phyloP scores from a whole-genome alignment of 2,329 filamentous ascomycete species.

The Cladosporium sp. region DNA sequence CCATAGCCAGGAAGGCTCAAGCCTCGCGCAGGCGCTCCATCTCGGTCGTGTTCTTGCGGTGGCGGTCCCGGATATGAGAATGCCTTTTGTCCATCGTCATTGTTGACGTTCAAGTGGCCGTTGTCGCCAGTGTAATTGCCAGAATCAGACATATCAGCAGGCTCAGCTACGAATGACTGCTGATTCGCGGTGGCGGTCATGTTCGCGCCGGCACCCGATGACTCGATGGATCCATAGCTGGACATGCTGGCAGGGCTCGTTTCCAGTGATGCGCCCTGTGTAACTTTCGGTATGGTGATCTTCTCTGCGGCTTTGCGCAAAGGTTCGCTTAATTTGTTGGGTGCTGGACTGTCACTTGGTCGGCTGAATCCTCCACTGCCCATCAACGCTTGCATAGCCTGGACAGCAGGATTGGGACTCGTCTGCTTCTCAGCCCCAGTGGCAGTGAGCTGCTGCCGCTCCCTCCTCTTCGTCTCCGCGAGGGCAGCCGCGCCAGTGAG shows the following conservation, averaged over 20 bases:
- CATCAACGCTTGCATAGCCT: slow-evolving; percentile 47
- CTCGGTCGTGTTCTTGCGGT: slow-evolving; percentile 46
- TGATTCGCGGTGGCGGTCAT: slow-evolving; percentile 50
- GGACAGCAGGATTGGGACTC: slow-evolving; percentile 50
- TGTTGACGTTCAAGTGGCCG: slow-evolving; percentile 27
- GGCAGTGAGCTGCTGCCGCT: slow-evolving; percentile 37
- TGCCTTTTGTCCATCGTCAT: slow-evolving; percentile 51
- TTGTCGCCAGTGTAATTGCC: slow-evolving; percentile 31
- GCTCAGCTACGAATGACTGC: slow-evolving; percentile 36
- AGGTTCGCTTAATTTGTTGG: slow-evolving; percentile 50
- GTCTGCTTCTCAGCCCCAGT: slow-evolving; percentile 36
- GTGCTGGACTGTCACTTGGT: slow-evolving; percentile 45
- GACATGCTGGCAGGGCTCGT: slow-evolving; percentile 55
- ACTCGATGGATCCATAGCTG: slow-evolving; percentile 56
- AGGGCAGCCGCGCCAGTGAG: slow-evolving; percentile 51
- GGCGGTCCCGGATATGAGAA: slow-evolving; percentile 66
- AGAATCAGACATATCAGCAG: slow-evolving; percentile 40
- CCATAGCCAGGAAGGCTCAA: slow-evolving; percentile 59
- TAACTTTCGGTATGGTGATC: slow-evolving; percentile 50
- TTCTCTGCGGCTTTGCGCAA: slow-evolving; percentile 50
- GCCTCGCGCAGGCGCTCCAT: slow-evolving; percentile 55
- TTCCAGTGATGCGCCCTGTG: slow-evolving; percentile 48
- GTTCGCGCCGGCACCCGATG: slow-evolving; percentile 38
- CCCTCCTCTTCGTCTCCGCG: slow-evolving; percentile 48
- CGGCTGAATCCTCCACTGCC: slow-evolving; percentile 46